Base-by-base conservation (phyloP, 2,329 filamentous ascomycete genomes). In the Nemania abortiva region DNA sequence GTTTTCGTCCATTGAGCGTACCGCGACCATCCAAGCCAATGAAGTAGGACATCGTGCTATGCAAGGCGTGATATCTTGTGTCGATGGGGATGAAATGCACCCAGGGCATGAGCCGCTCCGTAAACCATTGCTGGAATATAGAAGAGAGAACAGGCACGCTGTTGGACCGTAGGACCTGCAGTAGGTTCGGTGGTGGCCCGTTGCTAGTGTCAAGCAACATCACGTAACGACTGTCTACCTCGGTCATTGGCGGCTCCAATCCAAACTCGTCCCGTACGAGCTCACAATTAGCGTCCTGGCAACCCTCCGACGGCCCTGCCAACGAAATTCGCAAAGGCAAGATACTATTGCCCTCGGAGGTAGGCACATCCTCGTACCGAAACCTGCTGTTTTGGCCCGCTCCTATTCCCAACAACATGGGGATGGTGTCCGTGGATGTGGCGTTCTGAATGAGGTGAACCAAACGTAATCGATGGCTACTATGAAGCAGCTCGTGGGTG, bases 11-110 rank as follows among this genome's bases (percentile, higher is more conserved):
- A 62, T 85, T 84, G 34, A 86, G 72, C 58, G 75, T 75, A 18
- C 82, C 83, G 6, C 76, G 78, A 6, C 77, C 80, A 65, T 85
- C 81, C 5, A 88, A 83, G 0, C 91, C 92, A 4, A 85, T 82
- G 75, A 96, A 95, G 79, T 94, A 96, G 0, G 91, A 87, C 63
- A 95, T 80, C 0, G 90, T 93, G 70, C 88, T 89, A 83, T 92
- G 93, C 49, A 96, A 81, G 0, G 88, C 91, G 69, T 94, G 91
- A 22, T 92, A 88, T 2, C 93, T 86, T 1, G 91, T 73, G 77
- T 96, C 93, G 18, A 95, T 81, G 9, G 93, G 93, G 1, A 95
- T 90, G 74, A 94, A 96, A 77, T 97, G 93, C 53, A 90, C 82
- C 93, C 93, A 97, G 0, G 93, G 88, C 66, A 85, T 87, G 18